Evolutionary conservation across 169 alveolate genomes (phyloP), one percentile per base, ranked within the genome.

Genomic region (Cryptosporidium andersoni): DNA sequence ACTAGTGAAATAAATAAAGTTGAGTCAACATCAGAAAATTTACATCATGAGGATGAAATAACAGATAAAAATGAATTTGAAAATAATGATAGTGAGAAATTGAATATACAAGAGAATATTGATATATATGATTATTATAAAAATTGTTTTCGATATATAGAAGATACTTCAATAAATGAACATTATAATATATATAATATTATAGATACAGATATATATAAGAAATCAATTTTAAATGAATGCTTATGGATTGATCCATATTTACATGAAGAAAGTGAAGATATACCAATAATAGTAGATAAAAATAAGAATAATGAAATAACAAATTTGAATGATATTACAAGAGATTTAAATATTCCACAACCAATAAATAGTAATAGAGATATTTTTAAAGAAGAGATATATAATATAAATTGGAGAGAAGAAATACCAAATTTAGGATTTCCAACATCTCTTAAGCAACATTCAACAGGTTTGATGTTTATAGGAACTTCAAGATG

Each of bases 401-500:
- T 56, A 2, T 58, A 58, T 58, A 64, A 74, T 4, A 37, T 74
- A 40, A 55, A 58, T 4, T 43, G 45, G 42, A 58, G 45, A 2
- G 34, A 8, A 2, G n/a, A 53, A 11, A 49, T 49, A 5, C 2
- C 63, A 53, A 8, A 45, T 52, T 60, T 42, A 47, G 85, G 85
- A 16, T 64, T 36, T 25, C 85, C 85, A 6, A 58, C 85, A 25
- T 39, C 85, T 7, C 45, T 74, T 25, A 39, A 25, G 43, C 85
- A 74, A n/a, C 74, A 74, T 36, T 58, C 45, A 37, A 58, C 42
- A n/a, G 67, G 85, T 25, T 37, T 74, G 25, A 11, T 74, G 9
- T 74, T 74, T 60, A 40, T 74, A n/a, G 85, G 85, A 16, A 74
- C 85, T 0, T 58, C 60, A 11, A 74, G 43, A 36, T 66, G 85